These are phyloP conservation scores for Ophiostoma sp. DNA, from an alignment of 2,329 filamentous ascomycete genomes.

Conservation along the genomic window DNA sequence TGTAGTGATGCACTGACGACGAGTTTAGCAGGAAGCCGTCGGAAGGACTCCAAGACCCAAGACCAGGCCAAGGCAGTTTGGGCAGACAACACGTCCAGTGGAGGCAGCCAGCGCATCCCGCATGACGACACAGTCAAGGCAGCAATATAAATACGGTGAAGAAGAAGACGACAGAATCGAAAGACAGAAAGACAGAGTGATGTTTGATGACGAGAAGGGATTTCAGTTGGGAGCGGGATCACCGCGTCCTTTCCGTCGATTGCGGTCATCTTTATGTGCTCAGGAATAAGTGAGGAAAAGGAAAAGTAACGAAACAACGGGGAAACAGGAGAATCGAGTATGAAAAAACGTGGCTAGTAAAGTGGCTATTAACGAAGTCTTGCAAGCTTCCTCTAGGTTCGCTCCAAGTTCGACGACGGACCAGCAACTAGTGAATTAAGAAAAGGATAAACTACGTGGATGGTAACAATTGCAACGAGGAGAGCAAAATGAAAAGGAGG, in stretches of 20 bases:
- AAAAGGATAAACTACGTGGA: background rate
- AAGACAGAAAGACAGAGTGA: background rate
- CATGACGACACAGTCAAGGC: slow-evolving; percentile 7
- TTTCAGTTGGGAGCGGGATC: background rate
- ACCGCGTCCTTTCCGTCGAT: background rate
- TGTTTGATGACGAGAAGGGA: background rate
- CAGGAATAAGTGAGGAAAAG: background rate
- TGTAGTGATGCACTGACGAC: background rate
- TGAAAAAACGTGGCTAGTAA: slow-evolving; percentile 8
- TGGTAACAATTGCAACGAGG: background rate
- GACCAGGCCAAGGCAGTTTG: background rate
- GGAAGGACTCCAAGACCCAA: background rate
- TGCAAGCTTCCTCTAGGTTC: background rate
- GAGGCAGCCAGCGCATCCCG: slow-evolving; percentile 7
- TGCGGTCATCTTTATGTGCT: background rate
- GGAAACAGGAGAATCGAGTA: background rate
- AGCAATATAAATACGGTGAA: background rate
- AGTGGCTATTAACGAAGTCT: background rate
- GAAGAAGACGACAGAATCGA: background rate
- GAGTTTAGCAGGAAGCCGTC: background rate
- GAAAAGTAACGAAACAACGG: background rate
- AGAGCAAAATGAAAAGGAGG: background rate
- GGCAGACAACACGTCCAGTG: background rate
- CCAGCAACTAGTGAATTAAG: background rate
- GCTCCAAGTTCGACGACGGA: slow-evolving; percentile 1